Base-by-base conservation (phyloP, 2,329 filamentous ascomycete genomes). In the Cladosporium sphaerospermum region DNA sequence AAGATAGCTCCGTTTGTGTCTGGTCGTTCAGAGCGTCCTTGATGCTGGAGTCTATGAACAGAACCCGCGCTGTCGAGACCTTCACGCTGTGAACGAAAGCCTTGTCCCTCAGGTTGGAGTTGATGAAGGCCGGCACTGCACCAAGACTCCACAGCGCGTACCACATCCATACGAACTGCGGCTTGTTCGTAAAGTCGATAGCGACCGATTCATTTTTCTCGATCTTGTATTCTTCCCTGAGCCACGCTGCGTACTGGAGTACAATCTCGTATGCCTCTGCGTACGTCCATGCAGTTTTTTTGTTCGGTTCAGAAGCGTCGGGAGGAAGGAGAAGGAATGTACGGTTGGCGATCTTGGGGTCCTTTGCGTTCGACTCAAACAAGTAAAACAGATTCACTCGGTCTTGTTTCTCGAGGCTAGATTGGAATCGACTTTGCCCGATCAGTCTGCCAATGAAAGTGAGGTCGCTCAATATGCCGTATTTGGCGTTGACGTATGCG, bases 111-210 rank as follows among this genome's bases (percentile, higher is more conserved):
- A 95, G 73, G 65, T 93, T 93, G 71, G 91, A 92, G 70, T 96
- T 96, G 71, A 95, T 86, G 61, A 93, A 89, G 0, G 89, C 89
- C 0, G 89, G 89, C 53, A 83, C 83, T 0, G 87, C 89, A 9
- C 90, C 90, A 54, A 95, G 82, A 31, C 84, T 82, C 89, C 89
- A 95, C 32, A 95, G 71, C 0, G 85, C 89, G 52, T 91, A 75
- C 77, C 84, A 81, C 8, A 95, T 57, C 65, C 91, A 88, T 28
- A 92, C 64, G 63, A 89, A 92, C 3, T 79, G 78, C n/a, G 89
- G 83, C 39, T 83, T 88, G 66, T 95, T 96, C 70, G 86, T 84
- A 60, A 88, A 87, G 67, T 93, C 79, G 61, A 95, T 77, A 8
- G 88, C 89, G 14, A 95, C 85, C 33, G 95, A 82, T 49, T 95